A percentile compares a stretch with the other conserved stretches of the same genome.
Evolutionary conservation across 768 basidiomycete species (phyloP).

Genomic region (Rhodotorula taiwanensis): DNA sequence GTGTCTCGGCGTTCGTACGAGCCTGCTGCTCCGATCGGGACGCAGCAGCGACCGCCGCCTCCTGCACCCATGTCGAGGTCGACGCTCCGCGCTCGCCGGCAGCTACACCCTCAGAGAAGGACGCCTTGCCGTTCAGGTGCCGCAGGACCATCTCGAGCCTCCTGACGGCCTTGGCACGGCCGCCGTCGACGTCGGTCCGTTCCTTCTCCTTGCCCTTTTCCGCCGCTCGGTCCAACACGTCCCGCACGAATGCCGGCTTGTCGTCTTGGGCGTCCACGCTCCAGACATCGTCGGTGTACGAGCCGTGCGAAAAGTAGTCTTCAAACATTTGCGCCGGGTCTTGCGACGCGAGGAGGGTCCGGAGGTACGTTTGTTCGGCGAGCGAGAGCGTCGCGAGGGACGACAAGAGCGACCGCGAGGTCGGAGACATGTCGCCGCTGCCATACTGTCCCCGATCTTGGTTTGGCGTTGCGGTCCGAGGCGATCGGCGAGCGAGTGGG

Average conservation of each 20-base stretch:
- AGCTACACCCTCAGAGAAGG: fast-evolving
- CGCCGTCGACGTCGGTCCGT: slow-evolving; percentile 1
- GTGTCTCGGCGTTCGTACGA: too few relatives aligned
- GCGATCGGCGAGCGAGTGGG: slow-evolving; percentile 13
- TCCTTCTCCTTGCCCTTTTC: not conserved
- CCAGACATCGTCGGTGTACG: slow-evolving; percentile 28
- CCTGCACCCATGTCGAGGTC: not conserved
- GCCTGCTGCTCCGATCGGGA: too few relatives aligned
- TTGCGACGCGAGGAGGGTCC: slow-evolving; percentile 19
- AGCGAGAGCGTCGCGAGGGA: slow-evolving; percentile 29
- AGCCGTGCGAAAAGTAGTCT: slow-evolving; percentile 13
- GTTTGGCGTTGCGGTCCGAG: not conserved
- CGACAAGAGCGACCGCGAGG: slow-evolving; percentile 14
- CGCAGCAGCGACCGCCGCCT: not conserved
- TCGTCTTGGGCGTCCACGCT: not conserved
- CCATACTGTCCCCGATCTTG: not conserved
- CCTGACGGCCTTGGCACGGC: slow-evolving; percentile 10
- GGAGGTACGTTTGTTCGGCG: slow-evolving; percentile 22
- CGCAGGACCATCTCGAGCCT: slow-evolving; percentile 28
- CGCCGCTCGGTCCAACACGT: not conserved
- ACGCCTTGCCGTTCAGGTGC: slow-evolving; percentile 11
- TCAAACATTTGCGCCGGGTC: slow-evolving; percentile 8
- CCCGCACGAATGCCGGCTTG: slow-evolving; percentile 9
- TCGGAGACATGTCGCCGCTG: slow-evolving; percentile 18
- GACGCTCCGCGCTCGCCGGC: not conserved